These are phyloP conservation scores for Ganoderma boninense DNA, from an alignment of 1,284 basidiomycete genomes.

Conservation along the genomic window DNA sequence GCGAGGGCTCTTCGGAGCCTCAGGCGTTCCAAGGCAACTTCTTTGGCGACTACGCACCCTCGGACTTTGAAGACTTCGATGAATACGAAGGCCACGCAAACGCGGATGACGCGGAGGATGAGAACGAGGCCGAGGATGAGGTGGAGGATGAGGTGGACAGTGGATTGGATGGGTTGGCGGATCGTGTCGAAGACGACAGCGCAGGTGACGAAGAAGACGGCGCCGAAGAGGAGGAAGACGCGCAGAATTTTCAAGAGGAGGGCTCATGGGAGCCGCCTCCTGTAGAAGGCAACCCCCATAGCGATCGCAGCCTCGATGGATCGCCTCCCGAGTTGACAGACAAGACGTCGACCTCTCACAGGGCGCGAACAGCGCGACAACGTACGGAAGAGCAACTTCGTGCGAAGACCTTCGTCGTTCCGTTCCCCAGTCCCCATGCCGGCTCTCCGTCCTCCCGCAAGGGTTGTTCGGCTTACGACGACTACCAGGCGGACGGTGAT, in stretches of 20 bases:
- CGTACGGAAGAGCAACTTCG: neutral
- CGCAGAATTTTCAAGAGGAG: neutral
- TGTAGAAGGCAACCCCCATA: neutral
- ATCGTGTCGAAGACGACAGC: too few species aligned
- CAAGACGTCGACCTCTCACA: neutral
- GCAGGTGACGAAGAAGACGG: neutral
- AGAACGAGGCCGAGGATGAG: too few species aligned
- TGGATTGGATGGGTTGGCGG: too few species aligned
- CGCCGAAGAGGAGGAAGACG: neutral
- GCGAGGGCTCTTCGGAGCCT: too few species aligned
- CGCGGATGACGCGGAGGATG: too few species aligned
- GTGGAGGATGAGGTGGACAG: neutral
- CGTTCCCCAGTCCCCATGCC: neutral
- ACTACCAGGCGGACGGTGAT: neutral
- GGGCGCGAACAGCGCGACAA: neutral
- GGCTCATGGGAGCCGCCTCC: neutral
- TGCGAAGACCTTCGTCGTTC: neutral
- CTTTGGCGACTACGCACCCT: conserved; percentile 1
- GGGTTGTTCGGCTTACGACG: neutral
- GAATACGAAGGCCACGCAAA: too few species aligned
- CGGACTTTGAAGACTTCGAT: neutral
- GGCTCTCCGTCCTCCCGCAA: neutral
- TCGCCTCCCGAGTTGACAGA: neutral
- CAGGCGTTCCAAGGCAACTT: neutral
- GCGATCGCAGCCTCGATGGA: neutral